A percentile compares a stretch with the other conserved stretches of the same genome.
Evolutionary conservation across 2,329 filamentous ascomycete genomes (phyloP).

Genomic region (Aurifilum marmelostoma): DNA sequence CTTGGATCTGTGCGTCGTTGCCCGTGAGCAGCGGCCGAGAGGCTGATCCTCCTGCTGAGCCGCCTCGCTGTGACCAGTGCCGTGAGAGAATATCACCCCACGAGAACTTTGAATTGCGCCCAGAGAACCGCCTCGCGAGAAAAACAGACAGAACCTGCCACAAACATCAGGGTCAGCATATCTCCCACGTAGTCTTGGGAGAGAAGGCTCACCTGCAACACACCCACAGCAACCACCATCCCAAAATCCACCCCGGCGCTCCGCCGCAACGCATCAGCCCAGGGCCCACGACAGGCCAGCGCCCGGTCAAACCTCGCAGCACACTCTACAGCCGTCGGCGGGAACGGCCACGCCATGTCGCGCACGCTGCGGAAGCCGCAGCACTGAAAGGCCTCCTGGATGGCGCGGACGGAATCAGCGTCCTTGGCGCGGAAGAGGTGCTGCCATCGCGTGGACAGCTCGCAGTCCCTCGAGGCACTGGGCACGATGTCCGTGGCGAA

Average conservation of each 20-base stretch:
- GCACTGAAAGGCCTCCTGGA: slow-evolving; percentile 69
- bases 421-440: slow-evolving; percentile 56
- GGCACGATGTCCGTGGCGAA: slow-evolving; percentile 42
- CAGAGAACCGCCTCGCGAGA: background rate
- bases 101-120: background rate
- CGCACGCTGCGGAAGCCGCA: slow-evolving; percentile 63
- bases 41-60: background rate
- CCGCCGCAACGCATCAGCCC: slow-evolving; percentile 58
- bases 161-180: background rate
- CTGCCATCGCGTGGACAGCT: slow-evolving; percentile 60
- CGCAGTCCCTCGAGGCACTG: slow-evolving; percentile 48
- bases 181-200: no score
- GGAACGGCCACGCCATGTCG: slow-evolving; percentile 69
- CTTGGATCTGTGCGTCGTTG: slow-evolving; percentile 16
- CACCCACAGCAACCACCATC: slow-evolving; percentile 55
- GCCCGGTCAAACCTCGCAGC: slow-evolving; percentile 49
- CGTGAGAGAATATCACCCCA: background rate
- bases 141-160: background rate
- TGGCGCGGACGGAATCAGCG: slow-evolving; percentile 51
- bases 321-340: slow-evolving; percentile 44
- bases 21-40: slow-evolving; percentile 22
- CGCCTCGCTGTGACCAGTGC: background rate
- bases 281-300: slow-evolving; percentile 55
- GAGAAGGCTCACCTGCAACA: slow-evolving; percentile 55
- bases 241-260: slow-evolving; percentile 59